Conservation (phyloP, 805 yeast genomes). For the Grigorovia humatica region DNA sequence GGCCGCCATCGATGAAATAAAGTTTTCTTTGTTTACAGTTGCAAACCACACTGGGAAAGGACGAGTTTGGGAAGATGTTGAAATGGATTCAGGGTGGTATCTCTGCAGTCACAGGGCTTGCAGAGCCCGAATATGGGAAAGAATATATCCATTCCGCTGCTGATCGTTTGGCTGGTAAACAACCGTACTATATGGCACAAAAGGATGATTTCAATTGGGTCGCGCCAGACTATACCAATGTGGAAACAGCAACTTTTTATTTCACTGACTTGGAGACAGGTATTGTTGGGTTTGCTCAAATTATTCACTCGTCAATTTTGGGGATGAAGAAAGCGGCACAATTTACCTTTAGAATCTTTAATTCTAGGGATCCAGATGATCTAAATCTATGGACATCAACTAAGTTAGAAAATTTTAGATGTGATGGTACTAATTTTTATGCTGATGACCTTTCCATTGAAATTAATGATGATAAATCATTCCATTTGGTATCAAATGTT, state of each 20-base stretch:
- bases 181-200: constrained; percentile 49
- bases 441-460: constrained; percentile 66
- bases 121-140: constrained; percentile 93
- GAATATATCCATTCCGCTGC: constrained; percentile 86
- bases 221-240: constrained; percentile 72
- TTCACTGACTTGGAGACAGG: constrained; percentile 55
- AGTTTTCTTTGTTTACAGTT: no score
- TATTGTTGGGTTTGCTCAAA: constrained; percentile 79
- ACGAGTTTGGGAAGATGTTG: constrained; percentile 35
- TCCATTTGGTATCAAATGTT: constrained; percentile 53
- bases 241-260: constrained; percentile 91
- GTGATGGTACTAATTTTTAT: constrained; percentile 65
- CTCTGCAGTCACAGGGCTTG: constrained; percentile 94
- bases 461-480: constrained; percentile 42
- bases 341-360: constrained; percentile 77
- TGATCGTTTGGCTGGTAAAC: constrained; percentile 43
- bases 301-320: constrained; percentile 85
- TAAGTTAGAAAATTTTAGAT: constrained; percentile 65
- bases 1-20: no score
- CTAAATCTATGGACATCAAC: constrained; percentile 78
- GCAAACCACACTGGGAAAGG: no score
- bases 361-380: constrained; percentile 17
- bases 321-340: constrained; percentile 87
- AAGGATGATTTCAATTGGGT: constrained; percentile 68
- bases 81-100: constrained; percentile 79